phyloP scores from a whole-genome alignment of 345 rosid genomes.

The Eutrema yunnanense region DNA sequence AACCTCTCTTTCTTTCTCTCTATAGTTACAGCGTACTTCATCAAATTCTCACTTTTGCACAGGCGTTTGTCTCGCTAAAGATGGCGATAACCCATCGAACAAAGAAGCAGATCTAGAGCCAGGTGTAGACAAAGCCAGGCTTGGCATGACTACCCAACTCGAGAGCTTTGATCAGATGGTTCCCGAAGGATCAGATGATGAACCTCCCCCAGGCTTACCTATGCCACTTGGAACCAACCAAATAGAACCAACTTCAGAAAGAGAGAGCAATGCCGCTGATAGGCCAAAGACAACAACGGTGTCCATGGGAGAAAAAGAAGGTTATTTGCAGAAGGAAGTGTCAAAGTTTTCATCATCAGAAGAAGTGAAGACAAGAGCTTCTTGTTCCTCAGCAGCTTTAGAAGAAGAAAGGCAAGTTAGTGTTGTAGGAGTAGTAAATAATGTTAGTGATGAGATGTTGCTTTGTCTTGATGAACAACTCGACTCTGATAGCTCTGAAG shows the following conservation, averaged over 20 bases:
- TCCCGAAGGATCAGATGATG: constrained; percentile 18
- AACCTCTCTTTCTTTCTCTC: not conserved
- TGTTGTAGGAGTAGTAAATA: constrained; percentile 25
- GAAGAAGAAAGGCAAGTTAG: constrained; percentile 21
- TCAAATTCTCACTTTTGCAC: not conserved
- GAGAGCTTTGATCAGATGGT: constrained; percentile 25
- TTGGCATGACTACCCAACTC: not conserved
- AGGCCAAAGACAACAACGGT: not conserved
- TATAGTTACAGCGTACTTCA: not conserved
- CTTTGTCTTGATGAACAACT: constrained; percentile 37
- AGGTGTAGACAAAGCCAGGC: not conserved
- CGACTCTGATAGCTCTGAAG: constrained; percentile 23
- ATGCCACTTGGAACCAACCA: constrained; percentile 17
- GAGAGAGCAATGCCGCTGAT: not conserved
- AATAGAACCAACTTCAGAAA: constrained; percentile 6
- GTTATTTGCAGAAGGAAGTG: constrained; percentile 36
- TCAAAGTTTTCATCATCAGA: constrained; percentile 36
- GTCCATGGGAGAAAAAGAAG: constrained; percentile 2
- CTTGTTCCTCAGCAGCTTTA: constrained; percentile 9
- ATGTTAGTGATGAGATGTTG: constrained; percentile 33
- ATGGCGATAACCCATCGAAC: not conserved
- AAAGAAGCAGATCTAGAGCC: constrained; percentile 22
- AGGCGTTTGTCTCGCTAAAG: constrained; percentile 4
- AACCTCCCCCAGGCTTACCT: not conserved
- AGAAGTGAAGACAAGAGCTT: not conserved